Evolutionary conservation across 2,329 filamentous ascomycete genomes (phyloP).

Genomic region (Colletotrichum cordylinicola): DNA sequence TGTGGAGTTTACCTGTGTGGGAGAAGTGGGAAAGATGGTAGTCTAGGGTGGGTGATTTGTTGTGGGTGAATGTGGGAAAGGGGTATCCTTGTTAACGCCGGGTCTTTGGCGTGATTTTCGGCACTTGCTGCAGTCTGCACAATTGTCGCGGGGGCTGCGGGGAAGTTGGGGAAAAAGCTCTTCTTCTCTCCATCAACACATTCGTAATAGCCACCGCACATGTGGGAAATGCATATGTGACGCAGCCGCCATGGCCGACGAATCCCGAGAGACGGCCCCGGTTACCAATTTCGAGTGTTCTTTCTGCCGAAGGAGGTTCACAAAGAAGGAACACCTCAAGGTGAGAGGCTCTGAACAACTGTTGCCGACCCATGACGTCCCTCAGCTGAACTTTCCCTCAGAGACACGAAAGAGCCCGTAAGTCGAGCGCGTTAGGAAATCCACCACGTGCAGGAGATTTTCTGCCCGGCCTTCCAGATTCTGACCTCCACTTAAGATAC

Average conservation of each 20-base stretch:
- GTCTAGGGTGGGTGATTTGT: neutral
- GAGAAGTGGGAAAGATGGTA: neutral
- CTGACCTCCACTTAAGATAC: neutral
- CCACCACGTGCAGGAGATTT: neutral
- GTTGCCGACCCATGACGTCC: neutral
- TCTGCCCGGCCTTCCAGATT: neutral
- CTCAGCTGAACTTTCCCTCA: neutral
- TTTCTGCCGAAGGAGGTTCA: neutral
- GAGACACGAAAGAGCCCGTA: constrained; percentile 6
- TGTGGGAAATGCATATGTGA: neutral
- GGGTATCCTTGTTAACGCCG: neutral
- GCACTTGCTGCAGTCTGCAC: neutral
- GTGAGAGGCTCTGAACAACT: neutral
- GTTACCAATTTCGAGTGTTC: neutral
- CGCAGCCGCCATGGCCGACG: neutral
- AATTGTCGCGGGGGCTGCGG: neutral
- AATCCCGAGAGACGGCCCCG: neutral
- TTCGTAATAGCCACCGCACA: neutral
- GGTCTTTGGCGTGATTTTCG: neutral
- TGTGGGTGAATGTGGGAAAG: neutral
- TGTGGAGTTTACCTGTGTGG: neutral
- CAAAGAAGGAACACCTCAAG: constrained; percentile 3
- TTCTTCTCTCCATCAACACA: neutral
- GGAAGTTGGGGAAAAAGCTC: neutral
- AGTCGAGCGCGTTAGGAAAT: neutral